phyloP scores from a whole-genome alignment of 495 filamentous ascomycete genomes.

The Penicillium lagena region DNA sequence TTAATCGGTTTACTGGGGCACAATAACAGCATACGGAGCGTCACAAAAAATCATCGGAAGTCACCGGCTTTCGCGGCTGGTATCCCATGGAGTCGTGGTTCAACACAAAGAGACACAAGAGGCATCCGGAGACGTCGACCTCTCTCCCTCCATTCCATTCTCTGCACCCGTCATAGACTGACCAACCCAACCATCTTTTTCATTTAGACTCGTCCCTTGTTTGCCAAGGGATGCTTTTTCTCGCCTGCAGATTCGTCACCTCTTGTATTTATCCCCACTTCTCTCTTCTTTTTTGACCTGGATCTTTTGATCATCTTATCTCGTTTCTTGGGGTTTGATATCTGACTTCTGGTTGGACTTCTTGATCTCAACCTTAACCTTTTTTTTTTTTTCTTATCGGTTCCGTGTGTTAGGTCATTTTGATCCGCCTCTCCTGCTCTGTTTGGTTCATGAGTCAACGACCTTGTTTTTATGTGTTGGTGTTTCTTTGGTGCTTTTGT shows the following conservation, averaged over 20 bases:
- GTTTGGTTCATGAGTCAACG: constrained; percentile 12
- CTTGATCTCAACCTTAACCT: too few species aligned
- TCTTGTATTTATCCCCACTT: constrained; percentile 20
- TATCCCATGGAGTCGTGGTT: background rate
- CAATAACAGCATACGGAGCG: constrained; percentile 14
- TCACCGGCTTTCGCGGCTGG: background rate
- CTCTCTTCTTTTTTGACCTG: background rate
- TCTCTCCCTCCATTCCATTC: background rate
- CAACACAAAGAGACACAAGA: background rate
- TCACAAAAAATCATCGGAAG: constrained; percentile 8
- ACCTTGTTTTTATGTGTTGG: constrained; percentile 4
- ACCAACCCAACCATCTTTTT: constrained; percentile 3
- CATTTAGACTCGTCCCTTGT: constrained; percentile 14
- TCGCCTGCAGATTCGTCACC: background rate
- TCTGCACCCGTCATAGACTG: constrained; percentile 13
- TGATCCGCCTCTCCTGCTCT: background rate
- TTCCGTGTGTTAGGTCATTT: background rate
- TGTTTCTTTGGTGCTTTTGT: background rate
- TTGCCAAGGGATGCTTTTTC: background rate
- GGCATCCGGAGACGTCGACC: background rate
- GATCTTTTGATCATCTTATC: background rate
- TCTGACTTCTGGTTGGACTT: too few species aligned
- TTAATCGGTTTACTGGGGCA: constrained; percentile 5
- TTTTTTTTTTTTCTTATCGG: background rate
- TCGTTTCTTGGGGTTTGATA: too few species aligned